phyloP scores from a whole-genome alignment of 306 rosid species.

The Luffa aegyptiaca region DNA sequence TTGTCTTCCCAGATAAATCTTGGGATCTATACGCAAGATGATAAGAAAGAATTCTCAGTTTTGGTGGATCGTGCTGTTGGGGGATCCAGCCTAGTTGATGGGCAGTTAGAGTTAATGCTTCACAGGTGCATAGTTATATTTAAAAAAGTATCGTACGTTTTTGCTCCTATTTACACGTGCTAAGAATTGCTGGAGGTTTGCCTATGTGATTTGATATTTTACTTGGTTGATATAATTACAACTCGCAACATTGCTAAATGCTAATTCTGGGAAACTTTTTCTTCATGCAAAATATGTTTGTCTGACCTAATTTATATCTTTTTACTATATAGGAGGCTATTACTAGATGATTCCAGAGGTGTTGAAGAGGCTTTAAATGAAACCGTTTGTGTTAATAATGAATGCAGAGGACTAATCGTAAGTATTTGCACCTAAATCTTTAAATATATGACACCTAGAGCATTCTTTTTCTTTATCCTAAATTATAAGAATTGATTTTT shows the following conservation, averaged over 20 bases:
- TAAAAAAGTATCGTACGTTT: not conserved
- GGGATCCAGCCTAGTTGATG: slow-evolving; percentile 36
- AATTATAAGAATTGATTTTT: not conserved
- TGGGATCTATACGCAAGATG: slow-evolving; percentile 39
- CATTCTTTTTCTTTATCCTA: not conserved
- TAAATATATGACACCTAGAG: not conserved
- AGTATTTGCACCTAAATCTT: slow-evolving; percentile 14
- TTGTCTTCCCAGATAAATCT: slow-evolving; percentile 32
- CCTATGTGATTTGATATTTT: not conserved
- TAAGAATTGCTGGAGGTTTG: not conserved
- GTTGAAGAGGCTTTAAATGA: slow-evolving; percentile 81
- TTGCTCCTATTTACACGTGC: not conserved
- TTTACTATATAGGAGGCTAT: slow-evolving; percentile 49
- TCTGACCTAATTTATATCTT: not conserved
- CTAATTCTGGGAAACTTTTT: not conserved
- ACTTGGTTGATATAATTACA: not conserved
- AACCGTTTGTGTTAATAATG: slow-evolving; percentile 53
- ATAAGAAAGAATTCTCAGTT: slow-evolving; percentile 33
- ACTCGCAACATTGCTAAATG: not conserved
- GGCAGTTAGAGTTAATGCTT: slow-evolving; percentile 48
- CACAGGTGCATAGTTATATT: slow-evolving; percentile 27
- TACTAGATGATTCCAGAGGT: slow-evolving; percentile 75
- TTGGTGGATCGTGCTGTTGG: slow-evolving; percentile 44
- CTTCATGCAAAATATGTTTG: not conserved
- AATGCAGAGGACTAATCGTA: slow-evolving; percentile 75